Percentiles rank a stretch among this genome's conserved stretches.
Evolutionary conservation across 345 rosid genomes (phyloP).

Genomic region (Bruguiera gymnorhiza): DNA sequence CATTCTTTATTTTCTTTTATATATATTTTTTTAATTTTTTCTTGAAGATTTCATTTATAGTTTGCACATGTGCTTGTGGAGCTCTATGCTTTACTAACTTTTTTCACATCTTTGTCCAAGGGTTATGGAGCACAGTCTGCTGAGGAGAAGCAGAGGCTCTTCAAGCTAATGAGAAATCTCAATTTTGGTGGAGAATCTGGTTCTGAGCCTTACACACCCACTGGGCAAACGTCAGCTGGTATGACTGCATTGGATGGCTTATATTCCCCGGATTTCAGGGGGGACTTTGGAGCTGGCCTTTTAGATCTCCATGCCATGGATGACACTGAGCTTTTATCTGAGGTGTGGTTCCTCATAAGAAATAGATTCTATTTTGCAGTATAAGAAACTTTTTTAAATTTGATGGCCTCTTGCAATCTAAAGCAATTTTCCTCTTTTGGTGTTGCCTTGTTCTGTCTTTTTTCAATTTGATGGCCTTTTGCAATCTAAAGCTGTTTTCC

Average conservation of each 20-base stretch:
- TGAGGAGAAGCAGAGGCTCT: constrained; percentile 95
- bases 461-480: too few species aligned
- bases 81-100: too few species aligned
- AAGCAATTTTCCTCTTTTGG: too few species aligned
- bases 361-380: too few species aligned
- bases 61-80: too few species aligned
- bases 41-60: too few species aligned
- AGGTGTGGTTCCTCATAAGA: constrained; percentile 46
- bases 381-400: too few species aligned
- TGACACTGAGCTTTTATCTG: constrained; percentile 90
- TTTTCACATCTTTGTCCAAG: constrained; percentile 23
- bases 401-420: too few species aligned
- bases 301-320: constrained; percentile 98
- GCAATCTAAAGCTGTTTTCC: too few species aligned
- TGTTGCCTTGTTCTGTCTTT: too few species aligned
- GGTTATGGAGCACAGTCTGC: constrained; percentile 97
- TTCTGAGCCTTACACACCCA: constrained; percentile 65
- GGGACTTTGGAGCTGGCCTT: constrained; percentile 98
- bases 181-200: constrained; percentile 92
- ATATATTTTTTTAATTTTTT: too few species aligned
- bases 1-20: too few species aligned
- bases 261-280: constrained; percentile 88
- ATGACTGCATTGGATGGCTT: constrained; percentile 66
- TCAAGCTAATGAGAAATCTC: constrained; percentile 91
- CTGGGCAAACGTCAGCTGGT: constrained; percentile 62